Base-by-base conservation (phyloP, 2,329 filamentous ascomycete species). In the Beauveria bassiana region DNA sequence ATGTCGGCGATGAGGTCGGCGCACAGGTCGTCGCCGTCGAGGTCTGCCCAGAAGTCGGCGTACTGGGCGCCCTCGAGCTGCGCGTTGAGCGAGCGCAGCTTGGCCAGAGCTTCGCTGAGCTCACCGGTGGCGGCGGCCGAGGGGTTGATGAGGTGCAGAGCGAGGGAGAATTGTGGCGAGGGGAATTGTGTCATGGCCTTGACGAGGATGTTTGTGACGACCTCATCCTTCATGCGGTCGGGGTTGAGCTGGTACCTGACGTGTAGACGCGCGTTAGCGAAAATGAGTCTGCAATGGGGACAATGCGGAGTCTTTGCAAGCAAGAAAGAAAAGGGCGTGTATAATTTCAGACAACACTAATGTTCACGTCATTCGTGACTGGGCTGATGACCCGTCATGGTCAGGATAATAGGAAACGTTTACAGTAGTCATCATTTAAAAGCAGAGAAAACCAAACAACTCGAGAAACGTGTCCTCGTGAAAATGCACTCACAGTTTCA, bases 381-480 rank as follows among this genome's bases (percentile, higher is more conserved):
- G 75, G 74, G 76, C 80, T 77, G 53, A 58, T 75, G 79, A 80
- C 78, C 77, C 75, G 73, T 79, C 74, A 77, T 78, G 76, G 77
- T 96, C 91, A 90, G 91, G 85, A 59, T 96, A 96, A 96, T 96
- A 96, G 91, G 90, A 96, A 96, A 96, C 91, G 91, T 96, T 88
- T 77, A 86, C 79, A 78, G 68, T 76, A 75, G 83, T 91, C 90
- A 93, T 96, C 90, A 91, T 82, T 66, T 62, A 67, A 63, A 63
- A 61, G 64, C 65, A 66, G 64, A 49, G 43, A 22, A 31, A 51
- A 55, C 56, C 9, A 64, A 62, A 58, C 34, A 64, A 61, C 10
- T 10, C n/a, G 18, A 10, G 34, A 14, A 20, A 34, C n/a, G 54
- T 10, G 10, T 47, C 18, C 26, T 4, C 18, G 20, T 40, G 51